Evolutionary conservation across 352 stramenopile species (phyloP).

Genomic region (Globisporangium echinulatum): DNA sequence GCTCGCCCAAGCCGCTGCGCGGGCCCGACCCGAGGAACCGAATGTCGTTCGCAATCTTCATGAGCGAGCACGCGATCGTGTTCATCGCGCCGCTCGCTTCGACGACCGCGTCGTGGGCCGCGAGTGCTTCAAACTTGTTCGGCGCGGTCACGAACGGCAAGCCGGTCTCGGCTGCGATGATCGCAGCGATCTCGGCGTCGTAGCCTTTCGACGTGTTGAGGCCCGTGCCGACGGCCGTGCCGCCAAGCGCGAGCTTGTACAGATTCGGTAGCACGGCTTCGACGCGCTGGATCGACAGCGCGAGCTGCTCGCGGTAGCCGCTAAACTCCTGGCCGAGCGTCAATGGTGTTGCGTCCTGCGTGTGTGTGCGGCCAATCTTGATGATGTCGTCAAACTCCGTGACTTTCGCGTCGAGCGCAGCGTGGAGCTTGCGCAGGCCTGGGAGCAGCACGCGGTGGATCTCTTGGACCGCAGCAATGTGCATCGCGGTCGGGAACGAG

Average conservation of each 20-base stretch:
- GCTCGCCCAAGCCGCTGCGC: conserved; percentile 50
- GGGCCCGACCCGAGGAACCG: conserved; percentile 60
- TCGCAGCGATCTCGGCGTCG: conserved; percentile 89
- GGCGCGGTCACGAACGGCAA: conserved; percentile 93
- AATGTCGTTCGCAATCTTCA: conserved; percentile 81
- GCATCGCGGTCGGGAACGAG: conserved; percentile 96
- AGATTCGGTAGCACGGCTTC: conserved; percentile 79
- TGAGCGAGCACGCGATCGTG: conserved; percentile 62
- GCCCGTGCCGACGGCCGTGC: conserved; percentile 94
- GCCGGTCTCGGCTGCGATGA: conserved; percentile 90
- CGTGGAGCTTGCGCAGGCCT: conserved; percentile 74
- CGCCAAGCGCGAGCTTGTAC: conserved; percentile 91
- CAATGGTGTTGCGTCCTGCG: conserved; percentile 92
- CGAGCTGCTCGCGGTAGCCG: conserved; percentile 91
- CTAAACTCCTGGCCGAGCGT: conserved; percentile 98
- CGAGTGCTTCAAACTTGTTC: conserved; percentile 94
- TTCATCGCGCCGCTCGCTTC: conserved; percentile 67
- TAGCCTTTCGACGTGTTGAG: conserved; percentile 91
- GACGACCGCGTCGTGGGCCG: conserved; percentile 59
- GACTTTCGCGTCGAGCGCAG: conserved; percentile 81
- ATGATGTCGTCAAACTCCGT: conserved; percentile 93
- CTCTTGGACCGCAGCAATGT: conserved; percentile 91
- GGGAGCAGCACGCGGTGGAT: conserved; percentile 70
- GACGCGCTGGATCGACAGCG: conserved; percentile 86
- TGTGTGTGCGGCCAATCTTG: conserved; percentile 97